A percentile compares a stretch with the other conserved stretches of the same genome.
Conservation (phyloP, 257 asterid genomes). For the Lithospermum erythrorhizon region DNA sequence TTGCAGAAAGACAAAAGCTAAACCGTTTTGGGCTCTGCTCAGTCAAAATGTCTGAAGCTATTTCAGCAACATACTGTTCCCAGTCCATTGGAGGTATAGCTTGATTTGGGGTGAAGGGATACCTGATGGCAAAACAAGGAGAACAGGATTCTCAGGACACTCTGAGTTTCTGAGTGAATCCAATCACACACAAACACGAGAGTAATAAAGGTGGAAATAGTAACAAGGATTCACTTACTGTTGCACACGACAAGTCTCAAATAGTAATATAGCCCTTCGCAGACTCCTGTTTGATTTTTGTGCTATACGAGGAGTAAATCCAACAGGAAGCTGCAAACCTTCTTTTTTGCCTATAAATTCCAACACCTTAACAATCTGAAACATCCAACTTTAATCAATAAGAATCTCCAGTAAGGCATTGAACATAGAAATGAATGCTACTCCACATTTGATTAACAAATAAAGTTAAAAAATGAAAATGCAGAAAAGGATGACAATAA, state of each 20-base stretch:
- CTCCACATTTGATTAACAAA: not conserved
- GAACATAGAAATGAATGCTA: not conserved
- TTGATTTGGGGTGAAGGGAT: slow-evolving; percentile 73
- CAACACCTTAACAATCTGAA: slow-evolving; percentile 62
- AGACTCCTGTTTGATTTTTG: slow-evolving; percentile 81
- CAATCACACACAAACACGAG: not conserved
- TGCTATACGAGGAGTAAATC: slow-evolving; percentile 69
- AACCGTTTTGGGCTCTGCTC: slow-evolving; percentile 98
- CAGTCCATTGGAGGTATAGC: slow-evolving; percentile 86
- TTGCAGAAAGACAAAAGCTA: slow-evolving; percentile 10
- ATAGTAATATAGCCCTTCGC: slow-evolving; percentile 80
- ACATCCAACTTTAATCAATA: slow-evolving; percentile 4
- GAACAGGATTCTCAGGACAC: slow-evolving; percentile 2
- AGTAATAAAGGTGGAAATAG: not conserved
- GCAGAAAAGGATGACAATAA: not conserved
- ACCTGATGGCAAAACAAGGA: slow-evolving; percentile 34
- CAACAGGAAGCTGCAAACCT: slow-evolving; percentile 66
- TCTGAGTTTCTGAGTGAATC: not conserved
- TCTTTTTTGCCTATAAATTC: slow-evolving; percentile 93
- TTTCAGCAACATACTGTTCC: slow-evolving; percentile 90
- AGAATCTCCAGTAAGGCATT: not conserved
- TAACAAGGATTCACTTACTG: slow-evolving; percentile 33
- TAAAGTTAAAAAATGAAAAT: too few species aligned
- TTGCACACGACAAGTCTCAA: slow-evolving; percentile 93
- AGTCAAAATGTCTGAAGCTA: slow-evolving; percentile 80